phyloP scores from a whole-genome alignment of 192 early-diverging fungal species.

The Fimicolochytrium jonesii region DNA sequence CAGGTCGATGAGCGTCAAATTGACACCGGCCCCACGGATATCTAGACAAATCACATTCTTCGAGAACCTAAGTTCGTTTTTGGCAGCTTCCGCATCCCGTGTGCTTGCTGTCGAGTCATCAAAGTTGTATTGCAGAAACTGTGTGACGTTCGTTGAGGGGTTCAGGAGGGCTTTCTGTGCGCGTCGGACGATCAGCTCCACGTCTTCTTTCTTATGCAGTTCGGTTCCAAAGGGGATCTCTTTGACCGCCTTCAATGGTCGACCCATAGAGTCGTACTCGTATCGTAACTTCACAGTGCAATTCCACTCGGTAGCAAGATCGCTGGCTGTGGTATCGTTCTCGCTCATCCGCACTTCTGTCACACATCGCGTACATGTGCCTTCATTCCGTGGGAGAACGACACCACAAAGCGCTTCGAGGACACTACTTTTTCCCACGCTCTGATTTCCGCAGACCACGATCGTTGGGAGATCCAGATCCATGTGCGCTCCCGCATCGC shows the following conservation, averaged over 20 bases:
- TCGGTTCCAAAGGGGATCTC: conserved; percentile 39
- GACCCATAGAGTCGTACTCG: conserved; percentile 41
- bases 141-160: conserved; percentile 35
- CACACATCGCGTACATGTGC: conserved; percentile 54
- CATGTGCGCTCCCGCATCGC: conserved; percentile 42
- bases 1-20: conserved; percentile 58
- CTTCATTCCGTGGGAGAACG: conserved; percentile 43
- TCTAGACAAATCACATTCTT: conserved; percentile 54
- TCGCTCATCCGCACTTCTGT: conserved; percentile 48
- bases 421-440: conserved; percentile 48
- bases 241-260: conserved; percentile 20
- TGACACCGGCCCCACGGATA: conserved; percentile 44
- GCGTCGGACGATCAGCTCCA: conserved; percentile 42
- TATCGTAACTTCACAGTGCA: conserved; percentile 45
- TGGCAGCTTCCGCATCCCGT: conserved; percentile 38
- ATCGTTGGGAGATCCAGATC: conserved; percentile 53
- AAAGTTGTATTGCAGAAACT: conserved; percentile 25
- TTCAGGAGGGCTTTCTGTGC: conserved; percentile 57
- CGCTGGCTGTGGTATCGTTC: background rate
- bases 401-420: conserved; percentile 52
- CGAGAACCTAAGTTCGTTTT: conserved; percentile 47
- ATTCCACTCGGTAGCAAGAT: conserved; percentile 24
- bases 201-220: conserved; percentile 22
- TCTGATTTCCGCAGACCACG: conserved; percentile 54
- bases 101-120: conserved; percentile 27